phyloP scores from a whole-genome alignment of 768 basidiomycete species.

The Pleurotus cornucopiae region DNA sequence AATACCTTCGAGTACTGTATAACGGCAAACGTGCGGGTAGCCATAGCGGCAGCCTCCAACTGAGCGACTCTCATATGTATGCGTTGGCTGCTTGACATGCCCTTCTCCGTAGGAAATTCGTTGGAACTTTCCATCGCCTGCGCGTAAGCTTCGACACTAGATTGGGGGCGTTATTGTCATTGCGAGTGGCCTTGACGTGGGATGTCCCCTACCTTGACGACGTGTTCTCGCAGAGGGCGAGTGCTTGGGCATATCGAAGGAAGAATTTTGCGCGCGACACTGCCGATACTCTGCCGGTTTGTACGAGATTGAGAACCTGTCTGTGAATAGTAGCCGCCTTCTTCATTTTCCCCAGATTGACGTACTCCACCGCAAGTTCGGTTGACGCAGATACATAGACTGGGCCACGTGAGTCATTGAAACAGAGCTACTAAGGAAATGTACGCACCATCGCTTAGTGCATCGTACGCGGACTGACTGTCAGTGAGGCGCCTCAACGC shows the following conservation, averaged over 20 bases:
- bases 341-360: conserved; percentile 68
- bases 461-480: conserved; percentile 26
- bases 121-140: conserved; percentile 53
- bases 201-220: conserved; percentile 44
- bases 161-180: neutral
- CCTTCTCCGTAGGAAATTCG: conserved; percentile 36
- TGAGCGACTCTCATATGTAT: conserved; percentile 53
- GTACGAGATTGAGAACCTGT: conserved; percentile 45
- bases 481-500: conserved; percentile 60
- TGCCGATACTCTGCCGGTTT: conserved; percentile 40
- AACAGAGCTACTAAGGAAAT: neutral
- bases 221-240: conserved; percentile 57
- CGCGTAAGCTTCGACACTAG: conserved; percentile 49
- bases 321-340: conserved; percentile 65
- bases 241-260: conserved; percentile 62
- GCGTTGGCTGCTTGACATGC: conserved; percentile 46
- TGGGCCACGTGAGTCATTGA: neutral
- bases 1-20: conserved; percentile 66
- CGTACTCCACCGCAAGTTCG: conserved; percentile 76
- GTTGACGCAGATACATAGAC: conserved; percentile 58
- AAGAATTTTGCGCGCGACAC: conserved; percentile 52
- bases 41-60: conserved; percentile 70
- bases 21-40: conserved; percentile 61
- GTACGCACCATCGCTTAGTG: conserved; percentile 43
- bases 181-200: too few relatives aligned